Evolutionary conservation across 2,329 filamentous ascomycete species (phyloP).

Genomic region (Monilinia aucupariae): DNA sequence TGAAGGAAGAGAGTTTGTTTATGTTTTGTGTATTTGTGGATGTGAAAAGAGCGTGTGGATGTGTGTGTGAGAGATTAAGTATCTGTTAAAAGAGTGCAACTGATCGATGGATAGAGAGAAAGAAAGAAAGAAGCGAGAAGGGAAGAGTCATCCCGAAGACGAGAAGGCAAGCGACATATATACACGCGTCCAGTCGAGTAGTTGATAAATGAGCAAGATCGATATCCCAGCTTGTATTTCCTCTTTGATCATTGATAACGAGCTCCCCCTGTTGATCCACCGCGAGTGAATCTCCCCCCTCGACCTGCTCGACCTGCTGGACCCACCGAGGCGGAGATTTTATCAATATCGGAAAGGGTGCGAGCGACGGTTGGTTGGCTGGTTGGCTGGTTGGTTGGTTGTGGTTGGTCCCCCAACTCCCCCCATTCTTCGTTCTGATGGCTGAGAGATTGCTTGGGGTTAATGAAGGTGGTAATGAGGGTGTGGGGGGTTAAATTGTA

Average conservation of each 20-base stretch:
- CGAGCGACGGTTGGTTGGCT: too few relatives aligned
- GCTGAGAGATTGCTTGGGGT: not conserved
- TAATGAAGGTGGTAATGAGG: too few relatives aligned
- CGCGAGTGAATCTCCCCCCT: conserved; percentile 2
- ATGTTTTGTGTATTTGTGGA: not conserved
- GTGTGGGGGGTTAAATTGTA: too few relatives aligned
- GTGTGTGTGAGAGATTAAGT: conserved; percentile 23
- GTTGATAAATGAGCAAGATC: not conserved
- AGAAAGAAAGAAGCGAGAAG: conserved; percentile 21
- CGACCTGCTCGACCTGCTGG: not conserved
- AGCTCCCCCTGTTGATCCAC: conserved; percentile 2
- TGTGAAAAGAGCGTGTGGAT: conserved; percentile 19
- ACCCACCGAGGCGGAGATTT: conserved; percentile 5
- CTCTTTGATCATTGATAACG: conserved; percentile 16
- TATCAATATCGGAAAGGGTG: not conserved
- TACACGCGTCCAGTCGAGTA: conserved; percentile 12
- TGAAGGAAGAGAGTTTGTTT: conserved; percentile 13
- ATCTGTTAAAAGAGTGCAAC: conserved; percentile 32
- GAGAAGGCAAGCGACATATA: conserved; percentile 10
- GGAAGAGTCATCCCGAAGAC: conserved; percentile 8
- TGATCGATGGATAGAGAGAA: conserved; percentile 30
- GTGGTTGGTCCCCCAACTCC: not conserved
- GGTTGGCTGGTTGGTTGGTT: not conserved
- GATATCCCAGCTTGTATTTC: not conserved
- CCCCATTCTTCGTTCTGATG: not conserved